Evolutionary conservation across 768 basidiomycete genomes (phyloP), one percentile per base, ranked within the genome.

Genomic region (Mycena rosella): DNA sequence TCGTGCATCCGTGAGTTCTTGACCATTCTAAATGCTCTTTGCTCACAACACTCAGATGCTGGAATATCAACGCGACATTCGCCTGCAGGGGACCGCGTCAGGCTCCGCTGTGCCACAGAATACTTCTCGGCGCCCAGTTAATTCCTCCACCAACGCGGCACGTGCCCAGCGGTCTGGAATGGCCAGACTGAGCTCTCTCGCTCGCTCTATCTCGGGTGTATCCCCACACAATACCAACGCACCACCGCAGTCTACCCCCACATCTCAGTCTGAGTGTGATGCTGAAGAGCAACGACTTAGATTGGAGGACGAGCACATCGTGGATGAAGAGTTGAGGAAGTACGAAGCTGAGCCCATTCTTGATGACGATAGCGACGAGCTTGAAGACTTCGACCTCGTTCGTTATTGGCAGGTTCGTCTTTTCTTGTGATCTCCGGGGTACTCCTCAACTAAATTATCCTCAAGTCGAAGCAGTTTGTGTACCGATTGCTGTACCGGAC

Each of bases 41-140:
- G 36, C 29, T 34, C 1, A 24, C 26, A 17, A 10, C 10, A 9
- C 2, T 15, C 34, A 60, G 60, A 52, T 61, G 60, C 20, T 61
- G 38, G 60, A 61, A 24, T 61, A n/a, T 53, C 60, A 48, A 48
- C 47, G 27, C 24, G 27, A 48, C 13, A 48, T 27, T 48, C 47
- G 24, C 47, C 22, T 9, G 24, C 26, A 24, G 14, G 47, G 24
- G 26, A 18, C 47, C 11, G 27, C 47, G 15, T 27, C 47, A 13
- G 24, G 47, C 27, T 26, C 47, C 15, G 47, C 47, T 13, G 27
- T 14, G 14, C 47, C 27, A 11, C 47, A 48, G 47, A 48, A 15
- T 15, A 13, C 47, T 15, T 48, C 47, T 11, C 47, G 47, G 6
- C 47, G 47, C 47, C 22, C 47, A 24, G 24, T 48, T 15, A 45